Conservation (phyloP, 2,329 filamentous ascomycete genomes). For the Colletotrichum chrysophilum region DNA sequence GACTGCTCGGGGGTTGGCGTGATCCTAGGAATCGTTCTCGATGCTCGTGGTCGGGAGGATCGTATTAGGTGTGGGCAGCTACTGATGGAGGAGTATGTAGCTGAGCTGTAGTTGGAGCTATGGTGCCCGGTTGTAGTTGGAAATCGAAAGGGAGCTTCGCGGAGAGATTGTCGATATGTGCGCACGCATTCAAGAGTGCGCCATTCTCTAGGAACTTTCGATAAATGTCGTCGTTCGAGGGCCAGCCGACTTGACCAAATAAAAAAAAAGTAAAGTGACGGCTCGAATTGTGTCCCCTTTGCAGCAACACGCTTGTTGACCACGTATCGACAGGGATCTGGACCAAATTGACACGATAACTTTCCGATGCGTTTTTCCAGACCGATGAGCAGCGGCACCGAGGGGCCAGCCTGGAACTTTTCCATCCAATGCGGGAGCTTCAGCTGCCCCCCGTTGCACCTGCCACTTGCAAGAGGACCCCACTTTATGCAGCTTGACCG, state of each 20-base stretch:
- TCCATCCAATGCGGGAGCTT: neutral
- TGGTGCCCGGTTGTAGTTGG: neutral
- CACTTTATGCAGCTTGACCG: neutral
- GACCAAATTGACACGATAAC: slow-evolving; percentile 25
- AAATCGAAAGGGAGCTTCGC: neutral
- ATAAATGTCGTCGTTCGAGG: neutral
- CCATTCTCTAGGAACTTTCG: slow-evolving; percentile 1
- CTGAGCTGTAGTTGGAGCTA: neutral
- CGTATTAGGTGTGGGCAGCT: slow-evolving; percentile 12
- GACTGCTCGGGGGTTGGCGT: neutral
- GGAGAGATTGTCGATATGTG: neutral
- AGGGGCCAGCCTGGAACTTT: neutral
- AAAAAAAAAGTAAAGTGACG: neutral
- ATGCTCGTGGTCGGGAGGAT: neutral
- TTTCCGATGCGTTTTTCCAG: slow-evolving; percentile 25
- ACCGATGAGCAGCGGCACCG: neutral
- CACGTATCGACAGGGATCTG: slow-evolving; percentile 16
- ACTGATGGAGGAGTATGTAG: neutral
- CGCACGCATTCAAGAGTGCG: slow-evolving; percentile 17
- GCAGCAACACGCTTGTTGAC: neutral
- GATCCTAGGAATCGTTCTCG: neutral
- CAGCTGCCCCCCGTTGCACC: neutral
- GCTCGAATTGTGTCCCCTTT: slow-evolving; percentile 20
- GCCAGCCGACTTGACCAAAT: neutral
- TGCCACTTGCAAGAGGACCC: neutral